Evolutionary conservation across 179 eudicot genomes (phyloP), one percentile per base, ranked within the genome.

Genomic region (Silene noctiflora): DNA sequence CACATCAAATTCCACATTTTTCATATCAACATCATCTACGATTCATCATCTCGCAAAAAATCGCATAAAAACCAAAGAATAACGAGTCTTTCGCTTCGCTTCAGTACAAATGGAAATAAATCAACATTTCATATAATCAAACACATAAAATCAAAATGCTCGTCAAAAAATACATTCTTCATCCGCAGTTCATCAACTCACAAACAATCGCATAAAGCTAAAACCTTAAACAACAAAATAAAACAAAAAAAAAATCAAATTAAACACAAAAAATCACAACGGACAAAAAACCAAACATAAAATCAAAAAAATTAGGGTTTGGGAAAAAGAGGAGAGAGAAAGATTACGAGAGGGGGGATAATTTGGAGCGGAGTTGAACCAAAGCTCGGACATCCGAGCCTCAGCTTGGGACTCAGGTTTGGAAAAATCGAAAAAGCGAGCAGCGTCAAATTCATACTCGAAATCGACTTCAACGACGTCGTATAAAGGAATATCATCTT

Each of bases 331-430:
- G 21, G 2, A 72, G 55, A 22, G 42, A 44, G 14, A 29, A 14
- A n/a, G 21, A 9, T 81, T 84, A 94, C 97, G 98, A 75, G 98
- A 91, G 67, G 91, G 91, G 27, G 97, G 90, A 82, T 92, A 91
- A 62, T 67, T 75, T 24, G 78, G 75, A 24, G 94, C 88, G 8
- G 77, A 73, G 20, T 76, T 63, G 58, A 94, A 94, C 98, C 97
- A 92, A 31, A 79, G 68, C 77, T 94, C 93, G 1, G 94, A 89
- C 14, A 82, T 75, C 0, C 80, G 81, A 10, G 87, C 84, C 79
- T 94, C 93, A 4, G 76, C 76, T 6, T 71, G 42, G 17, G 90
- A 78, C 69, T 94, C 98, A 14, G 85, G 84, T 27, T 88, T 72
- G 35, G 85, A 69, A 73, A 94, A 94, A 87, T 94, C 98, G 42